A percentile compares a stretch with the other conserved stretches of the same genome.
These are phyloP conservation scores for Tetraselmis chui DNA, from an alignment of 139 green algal genomes.

Conservation along the genomic window DNA sequence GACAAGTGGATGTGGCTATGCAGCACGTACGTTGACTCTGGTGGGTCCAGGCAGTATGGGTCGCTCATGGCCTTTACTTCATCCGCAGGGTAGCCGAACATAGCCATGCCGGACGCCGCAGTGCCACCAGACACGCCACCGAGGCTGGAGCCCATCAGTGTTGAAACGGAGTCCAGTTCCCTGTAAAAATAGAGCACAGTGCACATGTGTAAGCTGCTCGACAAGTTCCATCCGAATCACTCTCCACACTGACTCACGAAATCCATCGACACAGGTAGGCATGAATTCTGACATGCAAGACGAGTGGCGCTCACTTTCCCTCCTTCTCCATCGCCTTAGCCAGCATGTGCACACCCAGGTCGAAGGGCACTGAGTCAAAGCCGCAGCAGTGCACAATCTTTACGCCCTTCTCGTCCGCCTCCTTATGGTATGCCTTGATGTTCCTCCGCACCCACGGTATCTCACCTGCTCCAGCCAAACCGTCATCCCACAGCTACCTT, in stretches of 20 bases:
- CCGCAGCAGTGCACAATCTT: conserved; percentile 74
- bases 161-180: conserved; percentile 26
- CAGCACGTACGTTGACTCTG: conserved; percentile 7
- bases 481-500: neutral
- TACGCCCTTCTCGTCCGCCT: conserved; percentile 43
- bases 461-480: conserved; percentile 47
- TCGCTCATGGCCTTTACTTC: conserved; percentile 10
- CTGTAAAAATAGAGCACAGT: conserved; percentile 17
- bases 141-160: conserved; percentile 17
- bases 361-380: conserved; percentile 81
- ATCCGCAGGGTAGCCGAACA: conserved; percentile 9
- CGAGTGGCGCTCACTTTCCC: conserved; percentile 47
- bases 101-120: conserved; percentile 30
- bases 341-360: conserved; percentile 65
- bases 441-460: conserved; percentile 52
- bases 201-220: too few species aligned
- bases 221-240: too few species aligned
- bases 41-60: conserved; percentile 29
- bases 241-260: too few species aligned
- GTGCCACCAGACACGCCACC: conserved; percentile 60
- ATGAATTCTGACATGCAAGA: too few species aligned
- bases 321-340: conserved; percentile 36
- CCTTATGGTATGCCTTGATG: conserved; percentile 48
- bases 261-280: too few species aligned
- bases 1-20: too few species aligned